Evolutionary conservation across 2,329 filamentous ascomycete genomes (phyloP), one percentile per base, ranked within the genome.

Genomic region (Metarhizium guizhouense): DNA sequence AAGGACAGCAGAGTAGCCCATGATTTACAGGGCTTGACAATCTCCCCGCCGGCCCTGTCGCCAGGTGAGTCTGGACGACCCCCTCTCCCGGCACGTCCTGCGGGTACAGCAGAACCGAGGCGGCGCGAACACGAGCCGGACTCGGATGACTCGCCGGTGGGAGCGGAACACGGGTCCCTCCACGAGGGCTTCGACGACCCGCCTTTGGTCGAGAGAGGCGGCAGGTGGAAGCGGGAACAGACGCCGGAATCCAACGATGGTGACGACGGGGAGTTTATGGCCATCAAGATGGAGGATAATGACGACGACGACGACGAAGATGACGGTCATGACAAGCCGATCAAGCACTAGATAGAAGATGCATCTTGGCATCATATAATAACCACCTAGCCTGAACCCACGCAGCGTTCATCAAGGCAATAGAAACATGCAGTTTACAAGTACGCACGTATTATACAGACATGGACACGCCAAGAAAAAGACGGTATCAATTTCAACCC

Each of bases 121-220:
- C 16, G 20, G 45, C 14, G 3, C 14, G 45, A 20, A 11, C 4
- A 13, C 13, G 45, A 48, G 4, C 65, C 64, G 3, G 62, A 61
- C 3, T 62, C 64, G 5, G 63, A 65, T 54, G 54, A 56, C 16
- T 59, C 60, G 1, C 18, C 43, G 7, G 18, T 13, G 45, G n/a
- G 20, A 11, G 13, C 14, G 10, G 20, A 48, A 30, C 18, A 16
- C 18, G 1, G 20, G 43, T 30, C 45, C 20, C 36, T 56, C n/a
- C 54, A 56, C 45, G 50, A 53, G n/a, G 50, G 49, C 14, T 45
- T 53, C 43, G 30, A 48, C 8, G 43, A 53, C 18, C 43, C 52
- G 30, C 43, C 58, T 29, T 72, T 75, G 73, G 63, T 70, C 25
- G 65, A 69, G 38, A 47, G 38, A 6, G 42, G 40, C 3, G 3